A percentile compares a stretch with the other conserved stretches of the same genome.
These are phyloP conservation scores for Hirschioporus abietinus DNA, from an alignment of 768 basidiomycete genomes.

Conservation along the genomic window DNA sequence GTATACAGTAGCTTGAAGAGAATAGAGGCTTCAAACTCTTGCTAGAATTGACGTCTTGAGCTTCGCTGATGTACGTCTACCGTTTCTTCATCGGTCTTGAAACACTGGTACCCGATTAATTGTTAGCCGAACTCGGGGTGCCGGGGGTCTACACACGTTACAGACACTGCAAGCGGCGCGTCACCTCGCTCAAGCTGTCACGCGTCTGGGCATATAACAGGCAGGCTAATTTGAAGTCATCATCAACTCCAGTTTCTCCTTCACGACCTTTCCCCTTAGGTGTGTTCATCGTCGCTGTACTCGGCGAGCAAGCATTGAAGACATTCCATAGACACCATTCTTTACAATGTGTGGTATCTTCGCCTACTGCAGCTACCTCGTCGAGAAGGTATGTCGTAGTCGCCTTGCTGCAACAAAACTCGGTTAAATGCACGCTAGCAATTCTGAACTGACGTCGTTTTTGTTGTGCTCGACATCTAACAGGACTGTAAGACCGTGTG, in stretches of 20 bases:
- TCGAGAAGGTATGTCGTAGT: constrained; percentile 72
- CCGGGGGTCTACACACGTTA: not conserved
- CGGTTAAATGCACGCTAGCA: not conserved
- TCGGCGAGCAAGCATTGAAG: not conserved
- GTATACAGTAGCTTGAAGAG: too few species aligned
- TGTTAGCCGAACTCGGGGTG: not conserved
- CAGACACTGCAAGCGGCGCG: not conserved
- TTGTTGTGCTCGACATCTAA: not conserved
- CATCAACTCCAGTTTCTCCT: not conserved
- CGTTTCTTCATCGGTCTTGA: not conserved
- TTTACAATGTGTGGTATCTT: constrained; percentile 88
- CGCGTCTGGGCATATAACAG: not conserved
- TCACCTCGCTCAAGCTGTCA: not conserved
- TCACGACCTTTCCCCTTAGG: not conserved
- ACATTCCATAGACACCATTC: not conserved
- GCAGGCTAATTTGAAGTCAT: not conserved
- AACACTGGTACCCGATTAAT: not conserved
- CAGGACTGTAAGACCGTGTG: constrained; percentile 88
- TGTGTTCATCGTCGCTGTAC: not conserved
- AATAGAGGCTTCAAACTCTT: too few species aligned
- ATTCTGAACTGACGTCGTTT: not conserved
- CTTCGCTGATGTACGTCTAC: too few species aligned
- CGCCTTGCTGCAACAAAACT: constrained; percentile 8
- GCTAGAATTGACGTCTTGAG: too few species aligned
- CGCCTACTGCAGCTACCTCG: constrained; percentile 89